Evolutionary conservation across 2,329 filamentous ascomycete species (phyloP), one percentile per base, ranked within the genome.

Genomic region (Anisogramma anomala): DNA sequence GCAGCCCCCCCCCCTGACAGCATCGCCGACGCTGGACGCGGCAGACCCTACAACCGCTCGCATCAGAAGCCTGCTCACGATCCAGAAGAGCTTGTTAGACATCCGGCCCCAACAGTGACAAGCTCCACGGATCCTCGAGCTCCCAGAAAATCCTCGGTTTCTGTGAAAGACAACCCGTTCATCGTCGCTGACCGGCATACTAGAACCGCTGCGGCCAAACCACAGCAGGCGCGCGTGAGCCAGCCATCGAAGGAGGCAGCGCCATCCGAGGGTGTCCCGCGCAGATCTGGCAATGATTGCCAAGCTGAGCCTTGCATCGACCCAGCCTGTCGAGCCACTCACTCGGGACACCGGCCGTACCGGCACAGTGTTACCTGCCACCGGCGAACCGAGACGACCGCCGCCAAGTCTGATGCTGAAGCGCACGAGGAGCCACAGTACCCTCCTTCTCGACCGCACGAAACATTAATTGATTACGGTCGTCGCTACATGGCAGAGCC

Each of bases 81-180:
- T 3, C 13, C n/a, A 6, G 38, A 26, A 3, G 38, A 34, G 18
- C 15, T 10, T 10, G 18, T 20, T 15, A 5, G 31, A 4, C 31
- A 36, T 14, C 22, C 18, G 13, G 26, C 6, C n/a, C 26, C 26
- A 7, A 5, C 17, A 7, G 33, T 28, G 3, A 36, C 32, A 15
- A 26, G 37, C 15, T 37, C 13, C 14, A 6, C 34, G 1, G 37
- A 33, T 10, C 38, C 38, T n/a, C 14, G 28, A 10, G 37, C 37
- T 13, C 36, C 40, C 2, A 17, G 20, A 6, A 37, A 26, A 14
- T 42, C 23, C 14, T 30, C 11, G 13, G 13, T 30, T 9, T 23
- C 49, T 34, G 36, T 36, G 47, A 49, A 45, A 26, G 43, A 48
- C 3, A 55, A 48, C 33, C 50, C 50, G 3, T 55, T 53, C 20